phyloP scores from a whole-genome alignment of 148 eudicot species.

The Rhododendron mucronatum region DNA sequence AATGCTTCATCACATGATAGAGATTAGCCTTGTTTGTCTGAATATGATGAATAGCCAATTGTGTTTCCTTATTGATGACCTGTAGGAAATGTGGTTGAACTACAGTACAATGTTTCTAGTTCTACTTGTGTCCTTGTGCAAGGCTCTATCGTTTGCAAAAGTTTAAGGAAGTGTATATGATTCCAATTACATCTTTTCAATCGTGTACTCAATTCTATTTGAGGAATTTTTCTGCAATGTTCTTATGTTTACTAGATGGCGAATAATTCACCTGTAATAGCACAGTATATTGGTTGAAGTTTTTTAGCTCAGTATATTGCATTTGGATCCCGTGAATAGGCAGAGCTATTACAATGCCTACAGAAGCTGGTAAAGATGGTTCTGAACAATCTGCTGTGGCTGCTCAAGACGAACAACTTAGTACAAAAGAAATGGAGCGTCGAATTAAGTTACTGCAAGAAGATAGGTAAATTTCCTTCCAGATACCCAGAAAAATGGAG shows the following conservation, averaged over 20 bases:
- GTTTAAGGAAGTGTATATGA: neutral
- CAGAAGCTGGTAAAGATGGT: slow-evolving; percentile 37
- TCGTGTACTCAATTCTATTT: neutral
- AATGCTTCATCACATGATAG: neutral
- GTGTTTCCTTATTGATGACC: neutral
- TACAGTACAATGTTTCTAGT: neutral
- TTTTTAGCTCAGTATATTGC: slow-evolving; percentile 24
- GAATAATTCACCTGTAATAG: neutral
- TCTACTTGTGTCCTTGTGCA: neutral
- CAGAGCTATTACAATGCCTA: slow-evolving; percentile 42
- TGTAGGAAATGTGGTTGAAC: neutral
- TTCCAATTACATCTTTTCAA: neutral
- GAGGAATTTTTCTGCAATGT: neutral
- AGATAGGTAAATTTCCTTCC: slow-evolving; percentile 48
- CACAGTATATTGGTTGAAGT: slow-evolving; percentile 13
- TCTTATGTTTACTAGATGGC: neutral
- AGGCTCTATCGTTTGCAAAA: neutral
- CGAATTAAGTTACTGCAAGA: slow-evolving; percentile 70
- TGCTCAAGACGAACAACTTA: slow-evolving; percentile 45
- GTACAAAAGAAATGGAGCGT: slow-evolving; percentile 55
- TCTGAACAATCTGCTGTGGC: slow-evolving; percentile 38
- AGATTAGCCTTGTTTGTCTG: neutral
- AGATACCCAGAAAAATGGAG: neutral
- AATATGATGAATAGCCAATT: neutral
- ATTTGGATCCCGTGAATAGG: slow-evolving; percentile 53